Percentiles rank a stretch among this genome's conserved stretches.
phyloP scores from a whole-genome alignment of 1,284 basidiomycete species.

The Pseudomicrostroma phylloplanum region DNA sequence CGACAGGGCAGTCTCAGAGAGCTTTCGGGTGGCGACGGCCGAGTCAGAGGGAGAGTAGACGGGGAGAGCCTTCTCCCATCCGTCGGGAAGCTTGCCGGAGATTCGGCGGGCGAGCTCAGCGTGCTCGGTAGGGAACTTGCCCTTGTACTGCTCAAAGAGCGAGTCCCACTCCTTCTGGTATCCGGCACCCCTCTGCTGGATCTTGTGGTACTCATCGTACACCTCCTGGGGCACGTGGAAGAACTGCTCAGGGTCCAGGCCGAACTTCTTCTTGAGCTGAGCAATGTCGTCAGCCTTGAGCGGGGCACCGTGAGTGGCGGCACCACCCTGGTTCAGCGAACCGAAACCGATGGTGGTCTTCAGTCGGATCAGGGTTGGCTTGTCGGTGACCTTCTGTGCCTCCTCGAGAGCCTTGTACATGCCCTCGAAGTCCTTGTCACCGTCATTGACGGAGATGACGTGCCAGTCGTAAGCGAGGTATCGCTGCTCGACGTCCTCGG shows the following conservation, averaged over 20 bases:
- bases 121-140: conserved; percentile 76
- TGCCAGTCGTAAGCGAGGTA: conserved; percentile 92
- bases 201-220: conserved; percentile 63
- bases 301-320: conserved; percentile 84
- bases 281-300: conserved; percentile 87
- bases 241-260: conserved; percentile 70
- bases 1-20: conserved; percentile 81
- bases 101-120: conserved; percentile 80
- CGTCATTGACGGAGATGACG: conserved; percentile 73
- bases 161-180: conserved; percentile 71
- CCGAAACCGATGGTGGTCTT: conserved; percentile 90
- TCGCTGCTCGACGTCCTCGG: conserved; percentile 81
- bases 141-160: conserved; percentile 65
- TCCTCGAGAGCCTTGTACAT: conserved; percentile 75
- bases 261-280: conserved; percentile 75
- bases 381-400: conserved; percentile 68
- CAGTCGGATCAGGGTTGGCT: conserved; percentile 79
- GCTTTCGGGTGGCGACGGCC: conserved; percentile 83
- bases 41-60: conserved; percentile 73
- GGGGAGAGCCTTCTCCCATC: conserved; percentile 81
- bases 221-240: conserved; percentile 75
- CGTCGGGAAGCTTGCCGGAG: conserved; percentile 70
- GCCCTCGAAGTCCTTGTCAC: conserved; percentile 73
- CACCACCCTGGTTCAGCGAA: conserved; percentile 82
- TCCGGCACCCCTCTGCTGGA: conserved; percentile 67